Evolutionary conservation across 176 grass and related monocot genomes (phyloP), one percentile per base, ranked within the genome.

Genomic region (Lolium rigidum): DNA sequence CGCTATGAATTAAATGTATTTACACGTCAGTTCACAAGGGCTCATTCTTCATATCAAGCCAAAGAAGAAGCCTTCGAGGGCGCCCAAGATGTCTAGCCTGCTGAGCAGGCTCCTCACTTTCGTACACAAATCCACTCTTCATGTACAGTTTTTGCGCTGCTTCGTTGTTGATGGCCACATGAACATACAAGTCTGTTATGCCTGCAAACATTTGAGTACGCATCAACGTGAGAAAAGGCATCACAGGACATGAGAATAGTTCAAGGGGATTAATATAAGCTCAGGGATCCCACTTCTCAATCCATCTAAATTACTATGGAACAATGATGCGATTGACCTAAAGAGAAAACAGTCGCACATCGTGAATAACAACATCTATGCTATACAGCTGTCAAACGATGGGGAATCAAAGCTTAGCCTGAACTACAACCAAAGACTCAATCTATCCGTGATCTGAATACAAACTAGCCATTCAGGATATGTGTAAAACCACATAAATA

Each of bases 151-250:
- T 95, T 78, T 89, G 86, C 1, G 84, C 97, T 24, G 84, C 93
- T 76, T 95, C 82, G 51, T 98, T 98, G 86, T 94, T 87, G 17
- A 95, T 91, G 48, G 92, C 93, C 76, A 98, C 97, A 90, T 98
- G 97, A 35, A 98, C 94, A 77, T 98, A 98, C 81, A 98, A 74
- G 85, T 98, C 92, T n/a, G 92, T 92, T 87, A 98, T 92, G 69
- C 93, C 97, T 98, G 92, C 67, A 77, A 87, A 80, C 26, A 43
- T 66, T 76, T 71, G 18, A 2, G 81, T 38, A 38, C 2, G 15
- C 6, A 13, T 71, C 16, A n/a, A 51, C 57, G 78, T 86, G 35
- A 79, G 56, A 56, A 87, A 25, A 7, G 9, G 50, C 69, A 78
- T 28, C 49, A 81, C 2, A 10, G 24, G 55, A 63, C 0, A 38